Evolutionary conservation across 805 yeast species (phyloP).

Genomic region (Ogataea henricii): DNA sequence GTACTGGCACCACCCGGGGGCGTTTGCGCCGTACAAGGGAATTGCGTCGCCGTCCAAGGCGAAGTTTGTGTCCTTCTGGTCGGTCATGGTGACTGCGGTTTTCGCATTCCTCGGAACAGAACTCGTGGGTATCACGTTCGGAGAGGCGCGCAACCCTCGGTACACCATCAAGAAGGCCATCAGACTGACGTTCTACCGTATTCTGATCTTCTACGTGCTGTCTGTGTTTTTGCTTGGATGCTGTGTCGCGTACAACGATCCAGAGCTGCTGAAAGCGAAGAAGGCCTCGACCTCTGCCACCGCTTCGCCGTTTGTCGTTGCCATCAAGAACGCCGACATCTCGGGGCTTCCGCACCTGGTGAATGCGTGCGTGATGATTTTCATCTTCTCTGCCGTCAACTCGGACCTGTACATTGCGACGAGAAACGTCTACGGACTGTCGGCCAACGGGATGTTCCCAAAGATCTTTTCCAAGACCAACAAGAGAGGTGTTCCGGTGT

Average conservation of each 20-base stretch:
- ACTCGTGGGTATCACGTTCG: constrained; percentile 49
- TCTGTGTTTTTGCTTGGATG: constrained; percentile 57
- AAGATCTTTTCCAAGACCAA: constrained; percentile 62
- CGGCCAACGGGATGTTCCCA: constrained; percentile 77
- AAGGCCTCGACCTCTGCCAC: constrained; percentile 55
- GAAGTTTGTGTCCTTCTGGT: constrained; percentile 53
- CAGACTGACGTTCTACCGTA: constrained; percentile 54
- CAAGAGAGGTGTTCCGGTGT: constrained; percentile 70
- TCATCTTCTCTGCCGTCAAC: constrained; percentile 81
- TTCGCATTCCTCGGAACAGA: constrained; percentile 55
- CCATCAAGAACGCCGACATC: constrained; percentile 67
- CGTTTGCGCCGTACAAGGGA: constrained; percentile 45
- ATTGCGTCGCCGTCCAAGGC: constrained; percentile 45
- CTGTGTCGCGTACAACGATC: constrained; percentile 56
- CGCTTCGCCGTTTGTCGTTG: constrained; percentile 85
- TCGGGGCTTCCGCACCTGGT: constrained; percentile 69
- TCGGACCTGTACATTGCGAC: constrained; percentile 78
- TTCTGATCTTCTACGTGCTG: constrained; percentile 52
- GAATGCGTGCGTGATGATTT: constrained; percentile 74
- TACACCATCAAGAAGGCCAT: constrained; percentile 54
- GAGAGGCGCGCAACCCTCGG: constrained; percentile 52
- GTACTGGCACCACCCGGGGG: constrained; percentile 48
- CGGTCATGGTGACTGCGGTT: constrained; percentile 54
- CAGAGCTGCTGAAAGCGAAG: constrained; percentile 45
- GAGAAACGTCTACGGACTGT: constrained; percentile 70